Evolutionary conservation across 148 eudicot species (phyloP).

Genomic region (Simmondsia chinensis): DNA sequence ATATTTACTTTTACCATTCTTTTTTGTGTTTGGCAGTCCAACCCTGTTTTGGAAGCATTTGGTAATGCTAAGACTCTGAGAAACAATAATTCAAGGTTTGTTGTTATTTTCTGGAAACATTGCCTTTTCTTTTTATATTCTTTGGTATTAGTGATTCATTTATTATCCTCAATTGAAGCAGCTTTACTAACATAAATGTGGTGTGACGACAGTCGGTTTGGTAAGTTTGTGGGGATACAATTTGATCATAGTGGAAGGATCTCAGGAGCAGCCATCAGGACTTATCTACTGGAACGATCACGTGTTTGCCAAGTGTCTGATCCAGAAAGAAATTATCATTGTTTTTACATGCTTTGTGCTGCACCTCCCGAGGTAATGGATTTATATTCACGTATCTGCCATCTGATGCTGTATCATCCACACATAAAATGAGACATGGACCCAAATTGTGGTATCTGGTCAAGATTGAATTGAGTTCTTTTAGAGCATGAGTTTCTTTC

Average conservation of each 20-base stretch:
- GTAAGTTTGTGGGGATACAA: constrained; percentile 70
- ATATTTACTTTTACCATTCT: constrained; percentile 3
- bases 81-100: constrained; percentile 78
- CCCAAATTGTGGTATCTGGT: too few species aligned
- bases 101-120: neutral
- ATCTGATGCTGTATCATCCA: too few species aligned
- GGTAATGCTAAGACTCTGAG: constrained; percentile 81
- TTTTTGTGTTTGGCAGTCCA: constrained; percentile 38
- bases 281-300: constrained; percentile 64
- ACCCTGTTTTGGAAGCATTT: constrained; percentile 77
- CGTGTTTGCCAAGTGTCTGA: constrained; percentile 71
- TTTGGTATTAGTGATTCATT: too few species aligned
- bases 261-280: constrained; percentile 75
- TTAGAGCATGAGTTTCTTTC: too few species aligned
- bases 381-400: too few species aligned
- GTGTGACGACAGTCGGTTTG: constrained; percentile 70
- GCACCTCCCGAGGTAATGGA: constrained; percentile 53
- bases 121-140: neutral
- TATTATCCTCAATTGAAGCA: too few species aligned
- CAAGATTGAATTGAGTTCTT: too few species aligned
- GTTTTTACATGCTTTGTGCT: constrained; percentile 76
- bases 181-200: constrained; percentile 8
- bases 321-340: constrained; percentile 78
- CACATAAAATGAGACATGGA: too few species aligned
- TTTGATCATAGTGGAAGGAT: constrained; percentile 53